A percentile compares a stretch with the other conserved stretches of the same genome.
phyloP scores from a whole-genome alignment of 176 grass and related monocot genomes.

The Pharus latifolius region DNA sequence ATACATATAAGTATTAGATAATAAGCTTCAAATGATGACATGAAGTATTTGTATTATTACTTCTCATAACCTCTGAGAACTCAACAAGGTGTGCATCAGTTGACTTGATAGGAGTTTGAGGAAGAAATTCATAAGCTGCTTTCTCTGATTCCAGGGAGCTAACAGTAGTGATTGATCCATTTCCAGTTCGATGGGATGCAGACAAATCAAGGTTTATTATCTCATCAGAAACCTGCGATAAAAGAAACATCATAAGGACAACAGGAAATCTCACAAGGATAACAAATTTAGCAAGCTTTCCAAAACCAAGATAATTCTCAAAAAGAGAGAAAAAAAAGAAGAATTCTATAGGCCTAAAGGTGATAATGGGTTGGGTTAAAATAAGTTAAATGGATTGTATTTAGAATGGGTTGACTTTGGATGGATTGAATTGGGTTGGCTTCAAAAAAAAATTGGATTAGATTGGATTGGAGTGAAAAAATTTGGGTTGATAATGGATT shows the following conservation, averaged over 20 bases:
- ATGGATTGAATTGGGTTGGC: too few species aligned
- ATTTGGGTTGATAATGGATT: too few species aligned
- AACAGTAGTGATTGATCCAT: constrained; percentile 13
- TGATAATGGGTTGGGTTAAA: neutral
- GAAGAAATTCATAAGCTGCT: constrained; percentile 49
- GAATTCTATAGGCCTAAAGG: neutral
- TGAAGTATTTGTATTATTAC: constrained; percentile 24
- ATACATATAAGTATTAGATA: neutral
- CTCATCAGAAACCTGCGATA: constrained; percentile 37
- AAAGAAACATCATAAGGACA: neutral
- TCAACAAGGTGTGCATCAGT: constrained; percentile 85
- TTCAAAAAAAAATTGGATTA: too few species aligned
- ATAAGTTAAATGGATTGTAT: neutral
- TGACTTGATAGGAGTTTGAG: constrained; percentile 55
- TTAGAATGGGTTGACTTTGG: neutral
- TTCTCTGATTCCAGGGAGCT: constrained; percentile 38
- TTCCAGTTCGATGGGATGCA: constrained; percentile 25
- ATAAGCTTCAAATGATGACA: neutral
- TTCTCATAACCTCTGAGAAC: constrained; percentile 88
- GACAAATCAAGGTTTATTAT: constrained; percentile 22
- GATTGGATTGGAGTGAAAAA: too few species aligned
- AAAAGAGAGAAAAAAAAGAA: neutral
- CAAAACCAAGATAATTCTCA: neutral
- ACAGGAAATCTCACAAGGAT: neutral
- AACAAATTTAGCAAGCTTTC: neutral